Percentiles rank a stretch among this genome's conserved stretches.
phyloP scores from a whole-genome alignment of 2,329 filamentous ascomycete species.

The Trichophyton equinum region DNA sequence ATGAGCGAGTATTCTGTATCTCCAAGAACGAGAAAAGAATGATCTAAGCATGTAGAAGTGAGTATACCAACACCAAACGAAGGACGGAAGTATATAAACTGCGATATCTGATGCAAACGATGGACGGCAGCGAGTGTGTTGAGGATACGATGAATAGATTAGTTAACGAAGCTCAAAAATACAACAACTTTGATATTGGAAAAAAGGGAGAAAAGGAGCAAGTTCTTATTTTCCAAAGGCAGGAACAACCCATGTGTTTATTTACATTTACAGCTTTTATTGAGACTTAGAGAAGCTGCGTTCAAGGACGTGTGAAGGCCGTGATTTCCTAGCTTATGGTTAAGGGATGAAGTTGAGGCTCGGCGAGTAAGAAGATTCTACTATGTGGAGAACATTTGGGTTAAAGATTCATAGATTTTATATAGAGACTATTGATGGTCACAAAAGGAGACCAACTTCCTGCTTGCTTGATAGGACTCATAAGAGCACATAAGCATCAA shows the following conservation, averaged over 20 bases:
- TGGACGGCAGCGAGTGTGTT: not conserved
- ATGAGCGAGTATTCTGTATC: not conserved
- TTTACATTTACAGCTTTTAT: not conserved
- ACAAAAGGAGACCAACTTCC: not conserved
- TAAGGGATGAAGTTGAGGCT: too few species aligned
- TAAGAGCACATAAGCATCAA: not conserved
- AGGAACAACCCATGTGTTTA: not conserved
- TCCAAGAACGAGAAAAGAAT: not conserved
- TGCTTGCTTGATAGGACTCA: not conserved
- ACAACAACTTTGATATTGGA: too few species aligned
- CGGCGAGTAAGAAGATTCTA: too few species aligned
- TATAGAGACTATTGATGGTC: not conserved
- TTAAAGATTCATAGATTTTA: not conserved
- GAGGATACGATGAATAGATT: too few species aligned
- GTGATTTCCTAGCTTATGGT: not conserved
- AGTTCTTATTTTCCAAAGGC: not conserved
- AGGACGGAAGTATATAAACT: not conserved
- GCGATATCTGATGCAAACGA: not conserved
- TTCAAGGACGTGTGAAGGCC: not conserved
- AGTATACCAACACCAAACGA: not conserved
- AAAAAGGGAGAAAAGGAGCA: not conserved
- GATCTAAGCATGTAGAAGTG: not conserved
- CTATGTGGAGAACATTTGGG: too few species aligned
- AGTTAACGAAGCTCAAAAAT: not conserved
- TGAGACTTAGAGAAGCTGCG: not conserved